Evolutionary conservation across 164 flowering plant species (phyloP).

Genomic region (Nymphaea thermarum): DNA sequence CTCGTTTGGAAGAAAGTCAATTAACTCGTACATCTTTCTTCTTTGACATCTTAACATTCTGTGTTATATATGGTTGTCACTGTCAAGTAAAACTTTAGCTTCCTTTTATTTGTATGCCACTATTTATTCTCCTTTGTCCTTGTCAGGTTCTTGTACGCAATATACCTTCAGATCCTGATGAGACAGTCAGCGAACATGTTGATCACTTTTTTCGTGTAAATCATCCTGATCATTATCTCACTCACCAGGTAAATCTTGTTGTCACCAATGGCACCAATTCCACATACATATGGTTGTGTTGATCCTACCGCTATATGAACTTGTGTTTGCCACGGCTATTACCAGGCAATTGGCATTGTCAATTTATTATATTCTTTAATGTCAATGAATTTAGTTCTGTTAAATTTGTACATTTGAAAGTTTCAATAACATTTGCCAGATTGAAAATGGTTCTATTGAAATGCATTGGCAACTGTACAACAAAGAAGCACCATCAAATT

Average conservation of each 20-base stretch:
- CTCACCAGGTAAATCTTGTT: conserved; percentile 50
- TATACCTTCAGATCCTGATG: conserved; percentile 84
- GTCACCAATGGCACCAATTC: not conserved
- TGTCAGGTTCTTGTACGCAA: conserved; percentile 81
- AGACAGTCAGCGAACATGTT: conserved; percentile 65
- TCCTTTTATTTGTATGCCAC: not conserved
- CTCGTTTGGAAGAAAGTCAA: too few species aligned
- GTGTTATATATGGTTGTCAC: too few species aligned
- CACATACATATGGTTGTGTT: not conserved
- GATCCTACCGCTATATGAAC: not conserved
- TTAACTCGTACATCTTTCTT: too few species aligned
- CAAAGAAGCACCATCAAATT: too few species aligned
- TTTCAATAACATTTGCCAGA: too few species aligned
- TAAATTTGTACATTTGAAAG: too few species aligned
- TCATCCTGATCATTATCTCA: conserved; percentile 78
- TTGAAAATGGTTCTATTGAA: too few species aligned
- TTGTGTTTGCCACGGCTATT: not conserved
- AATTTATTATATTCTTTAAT: too few species aligned
- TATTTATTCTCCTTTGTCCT: not conserved
- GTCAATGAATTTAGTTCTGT: too few species aligned
- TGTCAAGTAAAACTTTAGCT: not conserved
- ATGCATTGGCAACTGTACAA: too few species aligned
- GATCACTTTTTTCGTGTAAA: conserved; percentile 86
- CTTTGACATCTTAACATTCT: too few species aligned
- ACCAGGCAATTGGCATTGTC: too few species aligned